Conservation (phyloP, 805 yeast genomes). For the Candida verbasci region DNA sequence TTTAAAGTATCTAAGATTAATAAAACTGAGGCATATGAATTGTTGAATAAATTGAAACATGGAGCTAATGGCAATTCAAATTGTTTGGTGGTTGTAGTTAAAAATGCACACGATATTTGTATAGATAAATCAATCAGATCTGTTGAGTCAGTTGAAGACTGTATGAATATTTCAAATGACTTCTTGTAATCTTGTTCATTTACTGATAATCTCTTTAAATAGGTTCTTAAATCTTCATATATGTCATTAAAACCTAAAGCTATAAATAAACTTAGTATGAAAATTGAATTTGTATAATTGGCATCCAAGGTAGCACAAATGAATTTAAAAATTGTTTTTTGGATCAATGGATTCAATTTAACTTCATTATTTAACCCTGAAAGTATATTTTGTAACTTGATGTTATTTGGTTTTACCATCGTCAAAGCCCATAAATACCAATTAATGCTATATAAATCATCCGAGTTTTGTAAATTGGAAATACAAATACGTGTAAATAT, state of each 20-base stretch:
- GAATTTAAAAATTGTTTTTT: conserved; percentile 5
- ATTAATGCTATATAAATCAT: conserved; percentile 2
- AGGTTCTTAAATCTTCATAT: conserved; percentile 6
- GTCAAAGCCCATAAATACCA: conserved; percentile 7
- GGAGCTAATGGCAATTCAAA: conserved; percentile 27
- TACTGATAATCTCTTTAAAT: conserved; percentile 7
- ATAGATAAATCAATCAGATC: conserved; percentile 12
- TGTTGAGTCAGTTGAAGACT: conserved; percentile 14
- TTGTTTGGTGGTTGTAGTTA: conserved; percentile 12
- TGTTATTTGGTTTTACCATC: neutral
- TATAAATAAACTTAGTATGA: conserved; percentile 13
- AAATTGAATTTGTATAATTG: conserved; percentile 11
- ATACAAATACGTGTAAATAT: conserved; percentile 2
- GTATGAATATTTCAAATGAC: conserved; percentile 12
- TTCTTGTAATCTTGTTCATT: conserved; percentile 10
- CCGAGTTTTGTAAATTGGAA: neutral
- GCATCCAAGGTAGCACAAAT: conserved; percentile 10
- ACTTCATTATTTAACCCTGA: neutral
- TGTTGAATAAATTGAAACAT: conserved; percentile 12
- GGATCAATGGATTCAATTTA: neutral
- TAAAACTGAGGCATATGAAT: conserved; percentile 4
- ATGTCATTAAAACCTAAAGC: conserved; percentile 6
- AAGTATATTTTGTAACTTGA: neutral
- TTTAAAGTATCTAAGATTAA: conserved; percentile 27
- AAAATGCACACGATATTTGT: conserved; percentile 17